Evolutionary conservation across 108 stramenopile species (phyloP).

Genomic region (Ochromonas danica): DNA sequence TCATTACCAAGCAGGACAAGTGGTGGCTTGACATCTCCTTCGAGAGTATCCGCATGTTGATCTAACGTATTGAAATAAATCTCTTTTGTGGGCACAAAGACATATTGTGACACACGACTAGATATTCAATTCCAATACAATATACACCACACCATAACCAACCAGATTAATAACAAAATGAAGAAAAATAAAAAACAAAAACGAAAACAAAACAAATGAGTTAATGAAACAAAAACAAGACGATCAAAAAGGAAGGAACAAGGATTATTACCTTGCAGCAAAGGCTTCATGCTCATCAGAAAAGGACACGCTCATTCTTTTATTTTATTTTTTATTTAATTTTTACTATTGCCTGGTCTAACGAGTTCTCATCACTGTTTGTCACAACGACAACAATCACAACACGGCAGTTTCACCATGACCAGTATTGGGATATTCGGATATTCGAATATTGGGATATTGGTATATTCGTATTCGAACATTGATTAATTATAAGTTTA

Average conservation of each 20-base stretch:
- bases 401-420: too few relatives aligned
- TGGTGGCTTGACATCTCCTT: constrained; percentile 54
- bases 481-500: too few relatives aligned
- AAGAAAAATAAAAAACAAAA: too few relatives aligned
- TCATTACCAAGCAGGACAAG: constrained; percentile 48
- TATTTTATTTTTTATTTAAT: too few relatives aligned
- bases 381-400: too few relatives aligned
- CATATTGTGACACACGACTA: constrained; percentile 52
- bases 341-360: too few relatives aligned
- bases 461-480: too few relatives aligned
- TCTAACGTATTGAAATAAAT: constrained; percentile 35
- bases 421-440: too few relatives aligned
- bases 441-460: too few relatives aligned
- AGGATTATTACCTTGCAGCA: constrained; percentile 44
- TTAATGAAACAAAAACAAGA: not conserved
- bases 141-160: not conserved
- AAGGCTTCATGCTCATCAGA: constrained; percentile 61
- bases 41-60: constrained; percentile 36
- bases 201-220: not conserved
- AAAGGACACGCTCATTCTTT: constrained; percentile 24
- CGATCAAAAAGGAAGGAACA: not conserved
- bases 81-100: constrained; percentile 52
- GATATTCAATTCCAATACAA: not conserved
- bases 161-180: not conserved
- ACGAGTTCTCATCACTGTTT: too few relatives aligned